Base-by-base conservation (phyloP, 495 filamentous ascomycete species). In the Penicillium psychrofluorescens region DNA sequence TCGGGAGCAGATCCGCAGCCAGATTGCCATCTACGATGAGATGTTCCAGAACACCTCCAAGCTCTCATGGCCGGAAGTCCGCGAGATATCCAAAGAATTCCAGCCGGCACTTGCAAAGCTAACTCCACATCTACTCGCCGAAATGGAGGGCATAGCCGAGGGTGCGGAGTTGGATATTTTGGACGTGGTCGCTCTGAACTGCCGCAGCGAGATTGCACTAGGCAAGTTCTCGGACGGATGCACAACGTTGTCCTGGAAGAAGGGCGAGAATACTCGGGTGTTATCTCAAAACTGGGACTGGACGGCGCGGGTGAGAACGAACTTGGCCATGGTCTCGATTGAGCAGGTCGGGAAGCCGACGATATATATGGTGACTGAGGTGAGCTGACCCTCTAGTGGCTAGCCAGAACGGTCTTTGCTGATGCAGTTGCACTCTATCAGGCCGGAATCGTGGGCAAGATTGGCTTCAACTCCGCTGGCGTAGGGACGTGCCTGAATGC, bases 361-460 rank as follows among this genome's bases (percentile, higher is more conserved):
- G 4, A 74, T 80, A 34, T 61, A 68, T 28, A 71, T 75, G 64
- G 55, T 73, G 29, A 70, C 66, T 12, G 67, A 72, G 55, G 63
- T 63, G 27, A 53, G 48, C 30, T 12, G 11, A n/a, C 11, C 7
- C 8, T 12, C 29, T 11, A 8, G 10, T 22, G n/a, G 3, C 10
- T 34, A 12, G 32, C 32, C 32, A 0, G 32, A 6, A 3, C 9
- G 1, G 1, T 15, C 10, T 29, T 11, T 12, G 16, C 39, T 52
- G 12, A 48, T 28, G 6, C 10, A 41, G 7, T 36, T 30, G 27
- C 28, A 32, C 12, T 22, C 22, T n/a, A 36, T 0, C 29, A 85
- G 63, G 83, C 81, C 12, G 83, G 83, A 1, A 77, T 86, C n/a
- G 75, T 86, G 13, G 80, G 81, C 13, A 88, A 88, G 53, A 85